Conservation (phyloP, 1,139 yeast species). For the Yamadazyma aaseri region DNA sequence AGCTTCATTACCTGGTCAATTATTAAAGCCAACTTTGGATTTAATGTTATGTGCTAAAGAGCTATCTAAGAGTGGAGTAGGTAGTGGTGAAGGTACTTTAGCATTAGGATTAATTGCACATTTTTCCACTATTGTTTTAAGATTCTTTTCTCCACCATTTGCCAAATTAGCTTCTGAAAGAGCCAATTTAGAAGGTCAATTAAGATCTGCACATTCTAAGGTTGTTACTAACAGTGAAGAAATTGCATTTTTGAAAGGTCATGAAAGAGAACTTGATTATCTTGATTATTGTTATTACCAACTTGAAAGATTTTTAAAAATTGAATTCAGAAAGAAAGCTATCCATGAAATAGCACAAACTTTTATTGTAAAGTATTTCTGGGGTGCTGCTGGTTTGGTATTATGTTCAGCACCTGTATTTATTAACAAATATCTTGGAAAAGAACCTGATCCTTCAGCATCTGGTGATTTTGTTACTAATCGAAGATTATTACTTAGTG, state of each 20-base stretch:
- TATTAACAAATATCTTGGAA: constrained; percentile 56
- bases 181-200: constrained; percentile 82
- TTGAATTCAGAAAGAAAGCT: constrained; percentile 75
- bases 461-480: constrained; percentile 87
- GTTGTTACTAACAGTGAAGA: constrained; percentile 81
- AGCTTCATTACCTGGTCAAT: constrained; percentile 79
- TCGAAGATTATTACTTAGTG: constrained; percentile 77
- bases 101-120: constrained; percentile 81
- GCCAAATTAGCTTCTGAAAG: constrained; percentile 77
- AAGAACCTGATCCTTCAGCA: constrained; percentile 49
- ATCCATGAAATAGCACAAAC: constrained; percentile 75
- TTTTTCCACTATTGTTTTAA: constrained; percentile 69
- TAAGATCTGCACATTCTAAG: constrained; percentile 79
- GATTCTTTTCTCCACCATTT: constrained; percentile 85
- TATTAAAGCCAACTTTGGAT: constrained; percentile 83
- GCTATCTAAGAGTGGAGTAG: constrained; percentile 71
- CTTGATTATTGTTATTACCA: constrained; percentile 81
- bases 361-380: constrained; percentile 84
- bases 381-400: constrained; percentile 94
- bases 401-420: constrained; percentile 90
- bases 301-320: constrained; percentile 73
- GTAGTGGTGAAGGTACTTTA: constrained; percentile 82
- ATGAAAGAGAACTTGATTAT: constrained; percentile 71
- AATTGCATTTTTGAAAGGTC: constrained; percentile 83
- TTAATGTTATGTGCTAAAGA: constrained; percentile 80